Conservation (phyloP, 345 rosid genomes). For the Rhodamnia rubescens region DNA sequence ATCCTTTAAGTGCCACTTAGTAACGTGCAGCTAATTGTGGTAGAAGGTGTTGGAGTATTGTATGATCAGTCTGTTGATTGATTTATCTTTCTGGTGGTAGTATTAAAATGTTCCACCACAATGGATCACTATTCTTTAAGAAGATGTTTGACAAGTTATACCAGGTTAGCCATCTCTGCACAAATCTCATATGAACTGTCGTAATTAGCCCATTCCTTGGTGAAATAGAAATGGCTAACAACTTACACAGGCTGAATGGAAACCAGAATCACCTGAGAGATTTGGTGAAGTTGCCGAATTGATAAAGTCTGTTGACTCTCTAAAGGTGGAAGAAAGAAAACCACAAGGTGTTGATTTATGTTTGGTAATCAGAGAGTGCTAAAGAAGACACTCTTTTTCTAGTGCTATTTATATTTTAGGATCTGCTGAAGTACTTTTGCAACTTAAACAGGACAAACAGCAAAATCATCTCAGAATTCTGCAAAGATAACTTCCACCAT, state of each 20-base stretch:
- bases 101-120: slow-evolving; percentile 72
- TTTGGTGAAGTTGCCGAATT: slow-evolving; percentile 70
- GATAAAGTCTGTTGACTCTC: slow-evolving; percentile 42
- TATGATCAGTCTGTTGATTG: neutral
- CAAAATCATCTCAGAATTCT: slow-evolving; percentile 16
- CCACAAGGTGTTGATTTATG: slow-evolving; percentile 38
- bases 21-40: neutral
- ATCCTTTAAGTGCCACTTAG: neutral
- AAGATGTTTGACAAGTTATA: slow-evolving; percentile 80
- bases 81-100: slow-evolving; percentile 22
- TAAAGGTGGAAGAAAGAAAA: slow-evolving; percentile 53
- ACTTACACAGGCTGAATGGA: slow-evolving; percentile 73
- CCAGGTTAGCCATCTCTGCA: slow-evolving; percentile 40
- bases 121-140: slow-evolving; percentile 67
- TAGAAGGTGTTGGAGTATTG: neutral
- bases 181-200: neutral
- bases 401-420: neutral
- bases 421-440: slow-evolving; percentile 1
- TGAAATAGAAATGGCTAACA: neutral
- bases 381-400: neutral
- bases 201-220: neutral
- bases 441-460: slow-evolving; percentile 40
- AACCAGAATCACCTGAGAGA: slow-evolving; percentile 63
- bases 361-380: neutral
- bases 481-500: slow-evolving; percentile 26